Conservation (phyloP, 2,329 filamentous ascomycete species). For the Colletotrichum nymphaeae region DNA sequence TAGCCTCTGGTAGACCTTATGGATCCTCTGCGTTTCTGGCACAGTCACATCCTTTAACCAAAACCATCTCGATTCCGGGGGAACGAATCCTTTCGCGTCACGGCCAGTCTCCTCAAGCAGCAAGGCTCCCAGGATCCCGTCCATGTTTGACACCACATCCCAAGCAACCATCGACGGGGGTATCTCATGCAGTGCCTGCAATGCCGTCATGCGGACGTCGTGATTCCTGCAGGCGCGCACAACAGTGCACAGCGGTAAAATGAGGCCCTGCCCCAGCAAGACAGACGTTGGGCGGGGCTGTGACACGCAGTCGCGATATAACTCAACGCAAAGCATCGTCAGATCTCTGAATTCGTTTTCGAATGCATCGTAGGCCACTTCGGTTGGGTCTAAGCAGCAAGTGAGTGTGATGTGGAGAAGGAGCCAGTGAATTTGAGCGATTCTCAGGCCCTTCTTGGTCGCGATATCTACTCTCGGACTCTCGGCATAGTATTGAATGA, state of each 20-base stretch:
- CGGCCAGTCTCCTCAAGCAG: slow-evolving; percentile 35
- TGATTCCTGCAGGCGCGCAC: slow-evolving; percentile 33
- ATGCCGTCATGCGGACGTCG: slow-evolving; percentile 32
- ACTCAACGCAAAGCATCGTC: slow-evolving; percentile 15
- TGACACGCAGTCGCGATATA: slow-evolving; percentile 18
- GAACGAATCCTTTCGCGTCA: slow-evolving; percentile 19
- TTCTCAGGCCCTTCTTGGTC: slow-evolving; percentile 18
- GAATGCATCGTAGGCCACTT: slow-evolving; percentile 34
- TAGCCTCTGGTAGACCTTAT: slow-evolving; percentile 12
- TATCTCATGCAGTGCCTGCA: slow-evolving; percentile 24
- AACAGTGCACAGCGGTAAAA: slow-evolving; percentile 25
- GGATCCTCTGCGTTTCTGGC: not conserved
- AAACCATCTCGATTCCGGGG: slow-evolving; percentile 29
- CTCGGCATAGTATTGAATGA: slow-evolving; percentile 12
- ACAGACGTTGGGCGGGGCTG: slow-evolving; percentile 1
- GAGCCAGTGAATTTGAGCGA: slow-evolving; percentile 30
- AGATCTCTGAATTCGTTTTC: slow-evolving; percentile 30
- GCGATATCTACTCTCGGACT: not conserved
- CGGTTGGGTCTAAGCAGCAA: slow-evolving; percentile 32
- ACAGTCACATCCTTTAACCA: slow-evolving; percentile 15
- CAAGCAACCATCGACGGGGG: slow-evolving; percentile 32
- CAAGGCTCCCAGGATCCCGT: slow-evolving; percentile 27
- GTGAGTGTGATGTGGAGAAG: slow-evolving; percentile 17
- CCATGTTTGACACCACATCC: slow-evolving; percentile 27
- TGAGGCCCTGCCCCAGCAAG: slow-evolving; percentile 25